phyloP scores from a whole-genome alignment of 106 monocot genomes.

The Platanthera guangdongensis region DNA sequence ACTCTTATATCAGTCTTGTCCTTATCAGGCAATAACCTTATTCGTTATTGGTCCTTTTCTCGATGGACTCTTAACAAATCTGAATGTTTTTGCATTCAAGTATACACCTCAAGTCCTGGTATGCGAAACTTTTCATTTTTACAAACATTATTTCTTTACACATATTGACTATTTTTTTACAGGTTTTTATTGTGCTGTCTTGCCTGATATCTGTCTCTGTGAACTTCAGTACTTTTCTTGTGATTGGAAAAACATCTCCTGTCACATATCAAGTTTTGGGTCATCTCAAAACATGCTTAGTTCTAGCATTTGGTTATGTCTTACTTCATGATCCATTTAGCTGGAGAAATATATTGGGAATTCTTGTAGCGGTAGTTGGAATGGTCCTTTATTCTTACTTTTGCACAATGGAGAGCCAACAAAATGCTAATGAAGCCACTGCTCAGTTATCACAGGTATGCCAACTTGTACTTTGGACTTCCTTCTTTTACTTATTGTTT shows the following conservation, averaged over 20 bases:
- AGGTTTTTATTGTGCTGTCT: conserved; percentile 58
- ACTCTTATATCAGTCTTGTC: conserved; percentile 67
- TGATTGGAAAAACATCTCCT: conserved; percentile 82
- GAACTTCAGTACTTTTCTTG: conserved; percentile 76
- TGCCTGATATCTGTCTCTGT: conserved; percentile 64
- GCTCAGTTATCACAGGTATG: conserved; percentile 37
- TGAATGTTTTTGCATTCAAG: conserved; percentile 64
- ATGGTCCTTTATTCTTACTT: conserved; percentile 64
- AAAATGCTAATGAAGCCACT: conserved; percentile 42
- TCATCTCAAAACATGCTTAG: conserved; percentile 69
- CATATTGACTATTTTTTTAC: conserved; percentile 8
- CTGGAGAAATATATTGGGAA: conserved; percentile 64
- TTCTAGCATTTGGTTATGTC: conserved; percentile 60
- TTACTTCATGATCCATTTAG: conserved; percentile 68
- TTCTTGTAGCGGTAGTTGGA: conserved; percentile 55
- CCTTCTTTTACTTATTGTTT: not conserved
- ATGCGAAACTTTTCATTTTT: not conserved
- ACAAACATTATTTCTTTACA: not conserved
- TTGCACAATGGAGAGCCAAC: conserved; percentile 43
- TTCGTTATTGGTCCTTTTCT: conserved; percentile 62
- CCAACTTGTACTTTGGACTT: not conserved
- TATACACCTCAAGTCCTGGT: conserved; percentile 70
- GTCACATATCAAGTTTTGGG: conserved; percentile 77
- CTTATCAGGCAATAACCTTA: conserved; percentile 56
- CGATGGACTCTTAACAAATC: conserved; percentile 54